A percentile compares a stretch with the other conserved stretches of the same genome.
Evolutionary conservation across 768 basidiomycete species (phyloP).

Genomic region (Boletus subparvulus): DNA sequence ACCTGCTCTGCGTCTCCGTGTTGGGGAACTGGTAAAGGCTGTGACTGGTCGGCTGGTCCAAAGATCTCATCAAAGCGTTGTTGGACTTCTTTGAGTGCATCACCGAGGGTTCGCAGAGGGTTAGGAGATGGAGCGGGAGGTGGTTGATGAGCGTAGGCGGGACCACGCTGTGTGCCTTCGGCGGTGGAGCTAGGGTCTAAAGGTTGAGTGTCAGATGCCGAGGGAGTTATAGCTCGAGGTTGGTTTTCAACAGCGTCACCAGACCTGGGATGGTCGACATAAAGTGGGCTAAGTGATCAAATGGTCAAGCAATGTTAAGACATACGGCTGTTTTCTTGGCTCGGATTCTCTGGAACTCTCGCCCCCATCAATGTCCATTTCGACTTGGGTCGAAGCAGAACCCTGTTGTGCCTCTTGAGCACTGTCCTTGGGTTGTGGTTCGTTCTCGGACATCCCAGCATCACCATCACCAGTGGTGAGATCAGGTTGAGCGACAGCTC

Average conservation of each 20-base stretch:
- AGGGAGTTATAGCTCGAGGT: not conserved
- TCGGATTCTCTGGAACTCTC: slow-evolving; percentile 31
- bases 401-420: slow-evolving; percentile 24
- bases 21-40: slow-evolving; percentile 37
- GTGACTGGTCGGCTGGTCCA: slow-evolving; percentile 37
- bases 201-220: slow-evolving; percentile 7
- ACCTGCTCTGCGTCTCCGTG: slow-evolving; percentile 49
- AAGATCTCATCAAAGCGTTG: slow-evolving; percentile 85
- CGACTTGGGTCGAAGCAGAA: slow-evolving; percentile 10
- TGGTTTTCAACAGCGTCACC: slow-evolving; percentile 11
- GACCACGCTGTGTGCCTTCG: slow-evolving; percentile 48
- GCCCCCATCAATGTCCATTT: slow-evolving; percentile 9
- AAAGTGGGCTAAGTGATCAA: not conserved
- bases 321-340: slow-evolving; percentile 13
- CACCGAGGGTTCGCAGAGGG: slow-evolving; percentile 78
- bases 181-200: slow-evolving; percentile 36
- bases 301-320: not conserved
- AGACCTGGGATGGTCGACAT: slow-evolving; percentile 7
- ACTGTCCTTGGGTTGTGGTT: slow-evolving; percentile 18
- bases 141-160: slow-evolving; percentile 40
- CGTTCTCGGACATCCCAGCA: slow-evolving; percentile 13
- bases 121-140: slow-evolving; percentile 40
- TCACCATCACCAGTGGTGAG: slow-evolving; percentile 30
- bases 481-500: slow-evolving; percentile 38
- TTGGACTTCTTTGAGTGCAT: slow-evolving; percentile 76